A percentile compares a stretch with the other conserved stretches of the same genome.
These are phyloP conservation scores for Datura wrightii DNA, from an alignment of 257 asterid genomes.

Conservation along the genomic window DNA sequence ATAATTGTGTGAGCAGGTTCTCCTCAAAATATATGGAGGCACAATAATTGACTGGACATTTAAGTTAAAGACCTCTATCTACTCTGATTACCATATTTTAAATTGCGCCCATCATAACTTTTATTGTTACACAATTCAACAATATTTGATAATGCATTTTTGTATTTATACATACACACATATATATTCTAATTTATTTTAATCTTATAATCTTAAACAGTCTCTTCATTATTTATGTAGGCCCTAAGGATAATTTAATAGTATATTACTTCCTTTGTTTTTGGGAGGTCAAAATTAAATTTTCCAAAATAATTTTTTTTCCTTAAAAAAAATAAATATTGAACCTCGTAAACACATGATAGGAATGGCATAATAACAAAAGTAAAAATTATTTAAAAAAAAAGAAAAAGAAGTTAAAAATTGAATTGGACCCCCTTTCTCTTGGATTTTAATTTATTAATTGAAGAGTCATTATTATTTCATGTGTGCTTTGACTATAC, in stretches of 20 bases:
- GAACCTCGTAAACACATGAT: neutral
- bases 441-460: constrained; percentile 14
- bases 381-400: too few species aligned
- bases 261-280: neutral
- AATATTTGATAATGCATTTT: neutral
- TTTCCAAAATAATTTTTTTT: neutral
- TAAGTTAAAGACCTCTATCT: neutral
- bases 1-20: neutral
- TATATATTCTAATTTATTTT: too few species aligned
- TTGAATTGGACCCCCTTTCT: constrained; percentile 16
- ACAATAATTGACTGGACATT: neutral
- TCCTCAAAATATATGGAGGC: neutral
- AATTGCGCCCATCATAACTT: neutral
- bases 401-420: neutral
- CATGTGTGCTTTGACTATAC: constrained; percentile 23
- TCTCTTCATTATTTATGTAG: neutral
- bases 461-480: constrained; percentile 22
- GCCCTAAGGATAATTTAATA: neutral
- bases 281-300: neutral
- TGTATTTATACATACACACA: too few species aligned
- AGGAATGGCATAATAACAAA: neutral
- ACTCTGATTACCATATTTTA: neutral
- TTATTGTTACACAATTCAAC: neutral
- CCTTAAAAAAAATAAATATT: neutral
- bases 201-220: neutral